Base-by-base conservation (phyloP, 176 grass and related monocot genomes). In the Musa beccarii region DNA sequence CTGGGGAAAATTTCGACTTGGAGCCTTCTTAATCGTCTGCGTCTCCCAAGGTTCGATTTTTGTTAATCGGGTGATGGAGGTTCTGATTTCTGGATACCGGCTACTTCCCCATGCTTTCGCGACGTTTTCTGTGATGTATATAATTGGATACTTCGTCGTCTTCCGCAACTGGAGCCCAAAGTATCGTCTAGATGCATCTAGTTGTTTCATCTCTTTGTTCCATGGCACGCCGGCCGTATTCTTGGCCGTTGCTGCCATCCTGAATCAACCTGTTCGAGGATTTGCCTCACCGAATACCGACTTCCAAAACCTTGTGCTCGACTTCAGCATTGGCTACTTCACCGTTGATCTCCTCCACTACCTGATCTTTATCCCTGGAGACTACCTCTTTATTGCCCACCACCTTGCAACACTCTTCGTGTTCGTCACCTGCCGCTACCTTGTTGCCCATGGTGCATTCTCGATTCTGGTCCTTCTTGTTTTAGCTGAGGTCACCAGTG, bases 311-410 rank as follows among this genome's bases (percentile, higher is more conserved):
- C 78, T 83, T 24, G 80, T 98, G 70, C 84, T 98, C 29, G 94
- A 98, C 65, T 98, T 91, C 75, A 98, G 94, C 78, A 78, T 98
- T 20, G 86, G 86, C 62, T 98, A 98, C 91, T 98, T 98, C 86
- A 82, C 84, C 29, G 84, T 89, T 84, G 94, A 98, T 87, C 86
- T 93, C 20, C 81, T 98, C 65, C 94, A 98, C 74, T 98, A 98
- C 80, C 82, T 98, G 56, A 82, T 89, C 61, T 88, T 98, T 59
- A 79, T 90, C 53, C 94, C 94, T 4, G 84, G 76, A 13, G 94
- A 98, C 54, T 72, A 66, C 61, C 94, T 98, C 77, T 98, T 93
- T 78, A 91, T 98, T 82, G 94, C 90, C 50, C 94, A 98, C 85
- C 94, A 98, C 78, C 52, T 98, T 68, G 94, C 94, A 51, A 98